Evolutionary conservation across 148 eudicot species (phyloP), one percentile per base, ranked within the genome.

Genomic region (Pharnaceum exiguum): DNA sequence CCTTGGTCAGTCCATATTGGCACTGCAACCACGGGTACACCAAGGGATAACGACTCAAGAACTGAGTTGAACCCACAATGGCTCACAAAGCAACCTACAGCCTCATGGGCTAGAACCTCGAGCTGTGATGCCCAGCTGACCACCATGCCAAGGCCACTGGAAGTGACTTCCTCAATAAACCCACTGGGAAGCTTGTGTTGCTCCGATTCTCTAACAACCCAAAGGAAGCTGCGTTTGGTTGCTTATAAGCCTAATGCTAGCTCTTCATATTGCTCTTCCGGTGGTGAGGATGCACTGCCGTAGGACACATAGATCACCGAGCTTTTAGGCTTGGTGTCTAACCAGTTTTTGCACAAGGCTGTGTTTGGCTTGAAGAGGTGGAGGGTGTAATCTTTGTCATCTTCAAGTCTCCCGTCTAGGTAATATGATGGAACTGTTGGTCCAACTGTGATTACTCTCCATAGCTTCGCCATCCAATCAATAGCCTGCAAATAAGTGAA

Each of bases 11-110:
- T 70, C 82, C 82, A 84, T 19, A 46, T 46, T 0, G 90, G 86
- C 59, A 81, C 28, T 2, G 49, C 84, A 21, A 81, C 82, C 32
- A 78, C 70, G 0, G 89, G 79, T 70, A 86, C 84, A 0, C 84
- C 95, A n/a, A 83, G 36, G 26, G 75, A 60, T 48, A 86, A 36
- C 3, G 71, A 77, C 50, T 86, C 95, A 2, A 79, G 62, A 0
- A 68, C 63, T 0, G 95, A 86, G 65, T 83, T 86, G 60, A 80
- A 80, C 24, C 89, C 95, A 12, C 84, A 71, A 43, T 86, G 95
- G 0, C 82, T 78, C 28, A 83, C 69, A 1, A 86, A 83, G 43
- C 89, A 86, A 0, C 82, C 89, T 0, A 66, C 36, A 1, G 89
- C 77, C 26, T 74, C 65, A 26, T 74, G 71, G 6, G 79, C 59